Evolutionary conservation across 1,284 basidiomycete species (phyloP), one percentile per base, ranked within the genome.

Genomic region (Pseudozyma sp.): DNA sequence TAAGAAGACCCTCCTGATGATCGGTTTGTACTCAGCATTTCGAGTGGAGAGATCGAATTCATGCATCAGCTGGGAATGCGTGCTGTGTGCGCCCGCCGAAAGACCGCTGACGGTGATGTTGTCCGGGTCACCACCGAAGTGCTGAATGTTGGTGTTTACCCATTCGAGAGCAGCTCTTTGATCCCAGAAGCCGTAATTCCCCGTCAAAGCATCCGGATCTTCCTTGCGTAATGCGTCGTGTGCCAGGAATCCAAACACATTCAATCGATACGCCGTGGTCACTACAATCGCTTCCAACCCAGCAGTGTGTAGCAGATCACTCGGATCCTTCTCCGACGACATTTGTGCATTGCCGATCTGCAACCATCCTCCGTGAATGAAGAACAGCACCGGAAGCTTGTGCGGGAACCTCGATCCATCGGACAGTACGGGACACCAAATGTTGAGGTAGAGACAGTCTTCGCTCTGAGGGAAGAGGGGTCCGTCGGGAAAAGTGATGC

Each of bases 51-150:
- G 53, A 10, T 60, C 69, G 43, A 81, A 80, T 51, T 82, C 79
- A 77, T 83, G 72, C 48, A 81, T 66, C 7, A 84, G 73, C 63
- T 84, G 84, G 17, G 80, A 75, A 42, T 85, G 77, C 50, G 78
- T 82, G 75, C 72, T 75, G 50, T 77, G 74, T 6, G 84, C 81
- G 5, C 85, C 85, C 1, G 85, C 85, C 0, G 75, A 78, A 2
- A 81, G 68, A 6, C 85, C 85, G 19, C 62, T 78, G 30, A 85
- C 70, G 7, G 83, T 82, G 52, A 85, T 77, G 53, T 77, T 77
- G 40, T 54, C 17, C 1, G 68, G 73, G 57, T 84, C 75, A 7
- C 82, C 85, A 16, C 80, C 77, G 43, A 84, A 82, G 49, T 75
- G 49, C 49, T 61, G 45, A 8, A 81, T 80, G 64, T 85, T 73